A percentile compares a stretch with the other conserved stretches of the same genome.
Evolutionary conservation across 2,329 filamentous ascomycete genomes (phyloP).

Genomic region (Bipolaris oryzae): DNA sequence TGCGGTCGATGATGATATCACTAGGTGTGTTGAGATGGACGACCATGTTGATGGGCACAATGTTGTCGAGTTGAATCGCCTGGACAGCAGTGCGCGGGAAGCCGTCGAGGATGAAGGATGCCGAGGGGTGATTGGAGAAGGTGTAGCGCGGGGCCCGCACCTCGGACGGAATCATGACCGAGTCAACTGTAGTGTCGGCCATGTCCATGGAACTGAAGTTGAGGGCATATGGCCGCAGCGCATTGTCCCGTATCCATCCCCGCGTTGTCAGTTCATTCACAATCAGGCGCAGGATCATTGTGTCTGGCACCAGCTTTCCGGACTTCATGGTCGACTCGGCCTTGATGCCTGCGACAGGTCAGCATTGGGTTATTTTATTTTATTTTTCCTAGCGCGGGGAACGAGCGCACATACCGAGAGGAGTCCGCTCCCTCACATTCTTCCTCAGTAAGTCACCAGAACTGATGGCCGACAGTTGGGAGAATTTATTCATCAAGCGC

Average conservation of each 20-base stretch:
- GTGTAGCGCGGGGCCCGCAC: constrained; percentile 49
- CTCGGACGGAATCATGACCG: constrained; percentile 51
- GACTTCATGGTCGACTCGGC: constrained; percentile 87
- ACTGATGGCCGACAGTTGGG: constrained; percentile 87
- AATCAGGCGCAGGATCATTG: constrained; percentile 90
- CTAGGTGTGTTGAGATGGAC: constrained; percentile 85
- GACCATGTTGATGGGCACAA: constrained; percentile 94
- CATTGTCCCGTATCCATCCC: constrained; percentile 73
- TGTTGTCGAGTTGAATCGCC: constrained; percentile 74
- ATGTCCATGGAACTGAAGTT: constrained; percentile 47
- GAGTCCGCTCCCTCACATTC: constrained; percentile 88
- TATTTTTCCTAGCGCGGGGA: constrained; percentile 12
- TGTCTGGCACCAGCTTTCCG: constrained; percentile 88
- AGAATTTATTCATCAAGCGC: constrained; percentile 82
- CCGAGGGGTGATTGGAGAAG: constrained; percentile 70
- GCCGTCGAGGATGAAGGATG: constrained; percentile 94
- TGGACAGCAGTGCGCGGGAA: constrained; percentile 89
- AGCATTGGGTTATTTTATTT: constrained; percentile 6
- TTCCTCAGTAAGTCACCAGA: constrained; percentile 90
- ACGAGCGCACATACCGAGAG: constrained; percentile 67
- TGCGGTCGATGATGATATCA: constrained; percentile 84
- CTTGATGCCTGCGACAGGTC: constrained; percentile 71
- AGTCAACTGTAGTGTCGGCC: constrained; percentile 46
- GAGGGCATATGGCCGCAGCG: constrained; percentile 54
- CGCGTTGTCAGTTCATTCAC: constrained; percentile 83